Conservation (phyloP, 1,139 yeast species). For the Kodamaea anthophila region DNA sequence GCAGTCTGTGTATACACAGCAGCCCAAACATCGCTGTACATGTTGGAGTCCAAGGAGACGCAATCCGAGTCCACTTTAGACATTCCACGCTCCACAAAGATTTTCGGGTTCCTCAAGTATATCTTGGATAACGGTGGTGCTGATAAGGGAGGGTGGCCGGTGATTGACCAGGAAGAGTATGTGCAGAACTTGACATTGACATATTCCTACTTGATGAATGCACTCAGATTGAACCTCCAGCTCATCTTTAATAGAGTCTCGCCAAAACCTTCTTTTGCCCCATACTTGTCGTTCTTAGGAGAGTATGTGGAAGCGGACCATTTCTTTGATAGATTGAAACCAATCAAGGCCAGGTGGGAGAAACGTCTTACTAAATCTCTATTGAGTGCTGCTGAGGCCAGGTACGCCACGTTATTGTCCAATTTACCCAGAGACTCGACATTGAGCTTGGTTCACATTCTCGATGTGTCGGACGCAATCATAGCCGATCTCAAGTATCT, state of each 20-base stretch:
- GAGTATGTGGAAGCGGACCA: constrained; percentile 47
- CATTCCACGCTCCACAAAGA: constrained; percentile 20
- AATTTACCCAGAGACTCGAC: constrained; percentile 63
- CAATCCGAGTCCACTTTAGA: constrained; percentile 33
- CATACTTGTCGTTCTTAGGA: constrained; percentile 45
- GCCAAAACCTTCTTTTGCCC: constrained; percentile 56
- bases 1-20: constrained; percentile 51
- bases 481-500: constrained; percentile 44
- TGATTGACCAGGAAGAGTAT: constrained; percentile 50
- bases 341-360: constrained; percentile 45
- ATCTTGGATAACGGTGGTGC: constrained; percentile 28
- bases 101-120: constrained; percentile 25
- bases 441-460: constrained; percentile 50
- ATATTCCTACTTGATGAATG: constrained; percentile 42
- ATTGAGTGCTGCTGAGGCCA: constrained; percentile 47
- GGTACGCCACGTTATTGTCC: constrained; percentile 53
- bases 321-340: constrained; percentile 33
- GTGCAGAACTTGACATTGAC: constrained; percentile 40
- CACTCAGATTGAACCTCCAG: constrained; percentile 40
- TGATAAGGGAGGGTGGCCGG: constrained; percentile 37
- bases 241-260: constrained; percentile 41
- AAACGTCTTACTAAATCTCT: constrained; percentile 44
- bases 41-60: constrained; percentile 22
- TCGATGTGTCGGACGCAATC: constrained; percentile 53
- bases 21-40: constrained; percentile 37